Evolutionary conservation across 352 stramenopile species (phyloP).

Genomic region (Globisporangium paddicum): DNA sequence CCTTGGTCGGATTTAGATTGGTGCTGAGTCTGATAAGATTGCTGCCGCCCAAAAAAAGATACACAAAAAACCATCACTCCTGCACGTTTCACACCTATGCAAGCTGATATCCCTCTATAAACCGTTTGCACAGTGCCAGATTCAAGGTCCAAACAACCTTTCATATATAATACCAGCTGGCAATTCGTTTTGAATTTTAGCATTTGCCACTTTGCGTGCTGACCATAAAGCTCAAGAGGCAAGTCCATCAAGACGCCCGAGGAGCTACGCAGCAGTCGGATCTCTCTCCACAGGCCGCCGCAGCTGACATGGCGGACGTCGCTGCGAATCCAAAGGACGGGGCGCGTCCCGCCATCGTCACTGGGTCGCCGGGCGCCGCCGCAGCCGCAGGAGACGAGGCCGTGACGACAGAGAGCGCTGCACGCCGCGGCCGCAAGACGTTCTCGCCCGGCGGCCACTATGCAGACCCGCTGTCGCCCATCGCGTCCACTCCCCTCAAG

Average conservation of each 20-base stretch:
- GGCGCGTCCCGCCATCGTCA: constrained; percentile 10
- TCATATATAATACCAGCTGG: not conserved
- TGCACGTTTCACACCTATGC: not conserved
- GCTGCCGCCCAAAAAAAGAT: constrained; percentile 4
- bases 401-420: constrained; percentile 7
- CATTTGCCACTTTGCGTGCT: not conserved
- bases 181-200: not conserved
- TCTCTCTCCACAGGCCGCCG: not conserved
- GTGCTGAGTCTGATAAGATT: constrained; percentile 2
- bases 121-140: not conserved
- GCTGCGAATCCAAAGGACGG: constrained; percentile 2
- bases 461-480: constrained; percentile 72
- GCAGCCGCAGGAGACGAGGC: constrained; percentile 15
- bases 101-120: not conserved
- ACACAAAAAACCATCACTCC: not conserved
- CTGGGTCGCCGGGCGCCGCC: constrained; percentile 3
- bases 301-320: constrained; percentile 12
- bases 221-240: not conserved
- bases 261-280: not conserved
- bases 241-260: not conserved
- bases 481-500: constrained; percentile 84
- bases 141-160: not conserved
- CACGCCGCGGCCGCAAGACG: constrained; percentile 9
- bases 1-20: constrained; percentile 1
- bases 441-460: constrained; percentile 46